Base-by-base conservation (phyloP, 75 land plant genomes). In the Ceratopteris richardii region DNA sequence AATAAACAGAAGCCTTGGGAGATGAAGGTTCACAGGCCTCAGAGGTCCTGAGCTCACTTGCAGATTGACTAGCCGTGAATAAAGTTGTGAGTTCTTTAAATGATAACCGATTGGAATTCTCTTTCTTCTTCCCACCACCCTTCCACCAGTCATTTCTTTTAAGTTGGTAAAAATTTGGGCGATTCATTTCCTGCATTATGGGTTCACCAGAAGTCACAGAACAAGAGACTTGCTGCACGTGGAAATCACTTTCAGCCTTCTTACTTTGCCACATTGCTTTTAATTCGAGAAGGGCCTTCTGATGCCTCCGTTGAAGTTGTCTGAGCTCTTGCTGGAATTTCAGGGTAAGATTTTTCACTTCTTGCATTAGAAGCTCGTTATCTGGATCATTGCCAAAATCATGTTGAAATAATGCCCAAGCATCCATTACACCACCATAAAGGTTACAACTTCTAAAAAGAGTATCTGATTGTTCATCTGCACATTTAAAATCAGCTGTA, bases 351-450 rank as follows among this genome's bases (percentile, higher is more conserved):
- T 17, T 46, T 20, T 20, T 46, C 48, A 46, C 21, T 14, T 46
- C 48, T 17, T 46, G 48, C 48, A n/a, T 46, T 17, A 46, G 21
- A 46, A 46, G 48, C 21, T 46, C 48, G 21, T 14, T 46, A 17
- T 17, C 3, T 17, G 21, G 21, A 14, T 46, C 48, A 3, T 14
- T 46, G 21, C 48, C 21, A 20, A 46, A 46, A 20, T 20, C 48
- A n/a, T 46, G n/a, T 20, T 46, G 48, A 20, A 46, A 46, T 46
- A 46, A 46, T 17, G 21, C 37, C 37, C 48, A 46, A n/a, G 48
- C 48, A 46, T 46, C 48, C 21, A 46, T 17, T 33, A 33, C 37
- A 33, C 37, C 48, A 46, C 21, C 17, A n/a, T 46, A 20, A 5
- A n/a, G 14, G 21, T 46, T 46, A 46, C n/a, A 17, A 17, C 21